Base-by-base conservation (phyloP, 257 asterid genomes). In the Ajuga chamaepitys region DNA sequence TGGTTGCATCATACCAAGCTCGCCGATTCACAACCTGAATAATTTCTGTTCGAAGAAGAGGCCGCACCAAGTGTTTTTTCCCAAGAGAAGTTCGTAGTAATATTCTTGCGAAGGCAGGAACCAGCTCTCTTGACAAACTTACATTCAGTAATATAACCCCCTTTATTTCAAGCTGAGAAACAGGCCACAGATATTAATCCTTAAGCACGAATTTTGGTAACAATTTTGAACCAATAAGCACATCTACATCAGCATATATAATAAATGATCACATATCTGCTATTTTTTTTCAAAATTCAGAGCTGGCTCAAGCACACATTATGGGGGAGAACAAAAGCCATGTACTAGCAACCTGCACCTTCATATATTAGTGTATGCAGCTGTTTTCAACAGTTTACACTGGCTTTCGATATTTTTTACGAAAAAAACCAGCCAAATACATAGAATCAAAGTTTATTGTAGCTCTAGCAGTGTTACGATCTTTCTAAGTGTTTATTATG, bases 1-100 rank as follows among this genome's bases (percentile, higher is more conserved):
- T 93, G 70, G 96, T 72, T 68, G 83, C 85, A 80, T 93, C 94
- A 67, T 87, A 89, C 99, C 99, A 93, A 50, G 99, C 97, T 67
- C 87, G 95, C 41, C 96, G 83, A 67, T 89, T 93, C 64, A 93
- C 91, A 58, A 93, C 95, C 77, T 93, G 98, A 71, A 88, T 86
- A 51, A 93, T 87, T 82, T 93, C 96, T 37, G 98, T 81, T 14
- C 96, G 88, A 50, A 93, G 87, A 42, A 93, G 82, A 28, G 98
- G 96, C 24, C 91, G 89, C 64, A 93, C 95, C 85, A 93, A 25
- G 74, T 85, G 93, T 62, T 87, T 89, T 79, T 89, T 93, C 14
- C 97, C 95, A 3, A 93, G 88, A 20, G 96, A 89, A 53, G 97
- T 93, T 70, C 89, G 85, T 47, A 93, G 77, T 20, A 93, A 72